phyloP scores from a whole-genome alignment of 2,329 filamentous ascomycete species.

The Aspergillus sp. region DNA sequence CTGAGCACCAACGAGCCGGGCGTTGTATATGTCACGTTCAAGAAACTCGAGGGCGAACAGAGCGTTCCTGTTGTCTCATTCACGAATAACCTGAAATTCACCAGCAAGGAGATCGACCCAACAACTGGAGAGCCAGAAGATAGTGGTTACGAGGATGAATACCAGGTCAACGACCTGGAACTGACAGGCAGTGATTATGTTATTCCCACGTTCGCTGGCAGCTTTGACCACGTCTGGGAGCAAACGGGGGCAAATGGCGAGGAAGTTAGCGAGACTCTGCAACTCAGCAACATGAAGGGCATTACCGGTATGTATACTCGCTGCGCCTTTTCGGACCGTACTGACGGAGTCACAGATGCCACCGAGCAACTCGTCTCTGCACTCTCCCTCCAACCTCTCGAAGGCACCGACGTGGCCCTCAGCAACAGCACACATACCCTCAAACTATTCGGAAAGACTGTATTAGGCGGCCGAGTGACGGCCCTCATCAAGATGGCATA shows the following conservation, averaged over 20 bases:
- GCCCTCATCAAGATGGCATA: slow-evolving; percentile 90
- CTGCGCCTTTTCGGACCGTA: slow-evolving; percentile 13
- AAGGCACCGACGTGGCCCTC: slow-evolving; percentile 89
- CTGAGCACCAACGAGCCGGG: slow-evolving; percentile 84
- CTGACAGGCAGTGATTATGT: slow-evolving; percentile 92
- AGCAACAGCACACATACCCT: slow-evolving; percentile 90
- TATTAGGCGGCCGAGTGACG: slow-evolving; percentile 86
- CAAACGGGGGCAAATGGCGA: slow-evolving; percentile 87
- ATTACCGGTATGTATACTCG: slow-evolving; percentile 72
- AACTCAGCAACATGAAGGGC: slow-evolving; percentile 84
- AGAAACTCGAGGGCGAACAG: slow-evolving; percentile 74
- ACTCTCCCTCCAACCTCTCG: slow-evolving; percentile 88
- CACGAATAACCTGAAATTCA: slow-evolving; percentile 94
- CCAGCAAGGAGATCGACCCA: slow-evolving; percentile 96
- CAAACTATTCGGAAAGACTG: slow-evolving; percentile 94
- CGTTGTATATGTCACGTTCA: slow-evolving; percentile 94
- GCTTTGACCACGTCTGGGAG: slow-evolving; percentile 95
- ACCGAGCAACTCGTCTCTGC: slow-evolving; percentile 87
- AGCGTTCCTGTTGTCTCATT: slow-evolving; percentile 82
- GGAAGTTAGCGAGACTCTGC: slow-evolving; percentile 87
- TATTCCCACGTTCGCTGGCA: slow-evolving; percentile 88
- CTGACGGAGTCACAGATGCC: slow-evolving; percentile 67
- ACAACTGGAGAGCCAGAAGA: slow-evolving; percentile 92
- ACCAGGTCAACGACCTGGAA: slow-evolving; percentile 92
- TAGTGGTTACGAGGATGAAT: slow-evolving; percentile 93